Conservation (phyloP, 306 rosid genomes). For the Crataegus laevigata region DNA sequence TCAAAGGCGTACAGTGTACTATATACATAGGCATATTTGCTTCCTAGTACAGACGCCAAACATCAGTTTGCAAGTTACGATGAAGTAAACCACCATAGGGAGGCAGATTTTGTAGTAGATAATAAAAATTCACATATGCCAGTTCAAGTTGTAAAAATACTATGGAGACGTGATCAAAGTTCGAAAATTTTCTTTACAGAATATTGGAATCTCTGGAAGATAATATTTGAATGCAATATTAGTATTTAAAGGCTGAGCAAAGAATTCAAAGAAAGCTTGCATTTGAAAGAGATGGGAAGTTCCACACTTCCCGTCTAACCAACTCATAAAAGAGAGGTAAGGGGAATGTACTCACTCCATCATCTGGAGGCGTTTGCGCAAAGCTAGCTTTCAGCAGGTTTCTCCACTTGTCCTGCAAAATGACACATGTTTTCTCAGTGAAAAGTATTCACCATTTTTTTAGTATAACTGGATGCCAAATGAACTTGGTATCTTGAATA, state of each 20-base stretch:
- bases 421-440: constrained; percentile 12
- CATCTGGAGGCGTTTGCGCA: constrained; percentile 66
- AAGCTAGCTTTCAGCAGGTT: constrained; percentile 90
- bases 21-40: background rate
- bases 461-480: background rate
- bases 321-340: background rate
- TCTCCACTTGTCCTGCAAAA: constrained; percentile 96
- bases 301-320: constrained; percentile 6
- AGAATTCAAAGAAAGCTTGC: constrained; percentile 5
- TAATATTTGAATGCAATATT: background rate
- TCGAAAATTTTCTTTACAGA: background rate
- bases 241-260: constrained; percentile 3
- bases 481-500: background rate
- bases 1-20: background rate
- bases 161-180: background rate
- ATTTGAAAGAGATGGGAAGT: background rate
- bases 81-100: background rate
- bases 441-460: background rate
- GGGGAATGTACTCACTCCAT: constrained; percentile 43
- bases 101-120: background rate
- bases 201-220: background rate
- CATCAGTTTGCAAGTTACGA: no score
- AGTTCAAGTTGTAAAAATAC: background rate
- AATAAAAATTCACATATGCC: background rate
- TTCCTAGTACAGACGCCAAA: background rate